phyloP scores from a whole-genome alignment of 2,329 filamentous ascomycete genomes.

The Clonostachys byssicola region DNA sequence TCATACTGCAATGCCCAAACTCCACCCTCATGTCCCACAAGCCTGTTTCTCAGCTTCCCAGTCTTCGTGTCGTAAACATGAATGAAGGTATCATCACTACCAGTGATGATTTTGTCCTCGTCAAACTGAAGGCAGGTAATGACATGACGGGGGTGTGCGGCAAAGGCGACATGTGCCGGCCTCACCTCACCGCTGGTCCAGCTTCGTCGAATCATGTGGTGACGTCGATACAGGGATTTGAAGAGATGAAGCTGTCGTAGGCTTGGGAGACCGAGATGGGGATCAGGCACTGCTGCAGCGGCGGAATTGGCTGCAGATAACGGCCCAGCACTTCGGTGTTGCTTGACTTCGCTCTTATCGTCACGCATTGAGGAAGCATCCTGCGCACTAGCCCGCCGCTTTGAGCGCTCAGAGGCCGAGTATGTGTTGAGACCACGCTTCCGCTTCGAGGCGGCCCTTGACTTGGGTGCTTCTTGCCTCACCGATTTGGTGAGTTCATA shows the following conservation, averaged over 20 bases:
- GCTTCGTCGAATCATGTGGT: slow-evolving; percentile 83
- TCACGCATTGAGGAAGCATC: slow-evolving; percentile 36
- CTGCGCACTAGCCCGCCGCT: slow-evolving; percentile 46
- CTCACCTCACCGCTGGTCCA: slow-evolving; percentile 87
- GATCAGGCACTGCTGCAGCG: slow-evolving; percentile 76
- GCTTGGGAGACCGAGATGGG: slow-evolving; percentile 72
- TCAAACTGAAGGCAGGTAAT: slow-evolving; percentile 98
- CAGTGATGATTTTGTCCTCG: slow-evolving; percentile 95
- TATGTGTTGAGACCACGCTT: slow-evolving; percentile 47
- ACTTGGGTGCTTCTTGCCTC: slow-evolving; percentile 37
- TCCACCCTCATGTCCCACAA: slow-evolving; percentile 92
- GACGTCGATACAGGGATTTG: slow-evolving; percentile 92
- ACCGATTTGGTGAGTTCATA: slow-evolving; percentile 38
- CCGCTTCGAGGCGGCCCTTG: slow-evolving; percentile 45
- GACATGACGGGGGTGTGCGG: slow-evolving; percentile 93
- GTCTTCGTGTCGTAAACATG: slow-evolving; percentile 98
- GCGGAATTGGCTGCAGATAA: slow-evolving; percentile 84
- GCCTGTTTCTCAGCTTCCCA: slow-evolving; percentile 74
- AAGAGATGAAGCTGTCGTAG: slow-evolving; percentile 85
- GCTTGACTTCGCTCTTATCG: slow-evolving; percentile 36
- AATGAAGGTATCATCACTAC: slow-evolving; percentile 95
- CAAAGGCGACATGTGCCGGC: slow-evolving; percentile 89
- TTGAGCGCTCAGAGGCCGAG: slow-evolving; percentile 42
- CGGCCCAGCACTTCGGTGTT: slow-evolving; percentile 71
- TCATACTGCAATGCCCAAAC: slow-evolving; percentile 98